Evolutionary conservation across 1,284 basidiomycete species (phyloP).

Genomic region (Fomes fomentarius): DNA sequence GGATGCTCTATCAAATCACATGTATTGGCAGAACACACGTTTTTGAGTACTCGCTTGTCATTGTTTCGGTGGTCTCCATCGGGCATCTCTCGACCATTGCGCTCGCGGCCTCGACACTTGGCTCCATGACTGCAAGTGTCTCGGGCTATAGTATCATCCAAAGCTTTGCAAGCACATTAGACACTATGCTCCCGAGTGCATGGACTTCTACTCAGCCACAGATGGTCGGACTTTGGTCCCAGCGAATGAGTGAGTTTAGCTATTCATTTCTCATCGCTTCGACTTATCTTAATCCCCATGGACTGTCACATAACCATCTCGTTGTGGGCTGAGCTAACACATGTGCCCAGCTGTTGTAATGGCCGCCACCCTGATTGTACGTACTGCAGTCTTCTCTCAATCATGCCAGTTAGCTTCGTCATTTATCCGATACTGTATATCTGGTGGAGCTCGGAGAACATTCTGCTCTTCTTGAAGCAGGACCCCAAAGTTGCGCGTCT

Average conservation of each 20-base stretch:
- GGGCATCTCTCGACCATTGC: slow-evolving; percentile 86
- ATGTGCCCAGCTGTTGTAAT: slow-evolving; percentile 73
- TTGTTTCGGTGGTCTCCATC: slow-evolving; percentile 79
- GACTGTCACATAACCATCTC: no score
- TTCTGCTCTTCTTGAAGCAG: slow-evolving; percentile 83
- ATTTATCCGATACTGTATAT: slow-evolving; percentile 63
- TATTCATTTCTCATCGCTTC: no score
- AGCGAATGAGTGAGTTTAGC: slow-evolving; percentile 83
- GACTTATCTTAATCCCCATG: no score
- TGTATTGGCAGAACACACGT: slow-evolving; percentile 62
- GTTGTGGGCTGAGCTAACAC: no score
- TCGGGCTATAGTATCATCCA: slow-evolving; percentile 78
- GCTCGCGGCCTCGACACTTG: slow-evolving; percentile 82
- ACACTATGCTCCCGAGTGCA: slow-evolving; percentile 88
- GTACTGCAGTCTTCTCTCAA: slow-evolving; percentile 31
- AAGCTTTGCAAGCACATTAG: slow-evolving; percentile 84
- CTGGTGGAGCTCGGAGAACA: slow-evolving; percentile 83
- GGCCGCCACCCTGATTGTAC: slow-evolving; percentile 57
- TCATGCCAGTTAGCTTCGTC: neutral
- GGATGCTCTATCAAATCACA: neutral
- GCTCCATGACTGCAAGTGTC: slow-evolving; percentile 86
- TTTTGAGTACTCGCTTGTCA: slow-evolving; percentile 74
- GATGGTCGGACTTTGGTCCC: slow-evolving; percentile 89
- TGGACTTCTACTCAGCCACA: slow-evolving; percentile 87
- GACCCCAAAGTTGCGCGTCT: slow-evolving; percentile 84